phyloP scores from a whole-genome alignment of 2,329 filamentous ascomycete species.

The Furcasterigmium furcatum region DNA sequence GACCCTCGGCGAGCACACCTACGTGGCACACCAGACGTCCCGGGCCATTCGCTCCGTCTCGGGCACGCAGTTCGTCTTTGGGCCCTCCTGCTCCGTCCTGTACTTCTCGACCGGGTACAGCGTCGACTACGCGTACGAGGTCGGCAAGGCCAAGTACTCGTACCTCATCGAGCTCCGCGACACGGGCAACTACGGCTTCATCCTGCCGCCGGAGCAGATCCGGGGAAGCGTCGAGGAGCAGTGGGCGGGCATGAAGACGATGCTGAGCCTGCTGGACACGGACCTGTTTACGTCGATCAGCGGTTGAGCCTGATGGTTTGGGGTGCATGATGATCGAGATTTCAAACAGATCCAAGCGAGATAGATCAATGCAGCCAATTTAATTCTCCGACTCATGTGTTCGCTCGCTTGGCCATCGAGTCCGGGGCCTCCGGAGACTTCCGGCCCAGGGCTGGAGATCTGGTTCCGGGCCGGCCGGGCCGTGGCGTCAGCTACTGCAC shows the following conservation, averaged over 20 bases:
- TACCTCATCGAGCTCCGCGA: constrained; percentile 34
- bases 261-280: constrained; percentile 26
- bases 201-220: constrained; percentile 32
- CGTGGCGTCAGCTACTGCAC: no score
- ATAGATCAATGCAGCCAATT: no score
- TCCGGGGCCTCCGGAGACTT: no score
- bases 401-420: no score
- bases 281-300: constrained; percentile 26
- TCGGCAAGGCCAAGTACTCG: constrained; percentile 25
- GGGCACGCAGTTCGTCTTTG: constrained; percentile 27
- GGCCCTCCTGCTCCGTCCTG: constrained; percentile 30
- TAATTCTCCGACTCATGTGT: no score
- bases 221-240: constrained; percentile 27
- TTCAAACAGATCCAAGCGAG: no score
- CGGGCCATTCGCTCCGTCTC: constrained; percentile 8
- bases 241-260: constrained; percentile 27
- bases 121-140: constrained; percentile 20
- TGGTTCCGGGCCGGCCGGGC: no score
- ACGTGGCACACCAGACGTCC: constrained; percentile 18
- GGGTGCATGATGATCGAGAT: no score
- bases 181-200: constrained; percentile 29
- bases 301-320: constrained; percentile 9
- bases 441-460: no score
- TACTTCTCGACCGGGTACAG: constrained; percentile 27
- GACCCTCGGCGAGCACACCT: constrained; percentile 29